These are phyloP conservation scores for Coniochaeta prunicola DNA, from an alignment of 2,329 filamentous ascomycete genomes.

Conservation along the genomic window DNA sequence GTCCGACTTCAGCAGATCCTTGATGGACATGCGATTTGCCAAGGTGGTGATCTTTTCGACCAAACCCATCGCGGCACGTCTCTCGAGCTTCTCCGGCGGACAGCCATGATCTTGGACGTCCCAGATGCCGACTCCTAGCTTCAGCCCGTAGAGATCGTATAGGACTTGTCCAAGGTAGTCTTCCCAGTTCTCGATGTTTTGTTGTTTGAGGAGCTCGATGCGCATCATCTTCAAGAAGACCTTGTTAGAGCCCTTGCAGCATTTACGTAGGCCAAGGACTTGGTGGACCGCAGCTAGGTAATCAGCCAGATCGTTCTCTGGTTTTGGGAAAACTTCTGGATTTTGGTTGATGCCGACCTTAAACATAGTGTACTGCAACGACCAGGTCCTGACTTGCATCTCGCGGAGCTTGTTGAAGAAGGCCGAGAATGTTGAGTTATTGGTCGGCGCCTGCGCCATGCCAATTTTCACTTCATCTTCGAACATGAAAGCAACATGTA, in stretches of 20 bases:
- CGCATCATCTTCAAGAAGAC: constrained; percentile 86
- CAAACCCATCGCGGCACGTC: constrained; percentile 70
- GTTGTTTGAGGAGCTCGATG: constrained; percentile 70
- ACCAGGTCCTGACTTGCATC: constrained; percentile 83
- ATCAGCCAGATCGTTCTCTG: constrained; percentile 67
- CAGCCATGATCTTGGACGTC: constrained; percentile 75
- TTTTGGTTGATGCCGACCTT: constrained; percentile 68
- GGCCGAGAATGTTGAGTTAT: constrained; percentile 46
- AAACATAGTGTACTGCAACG: constrained; percentile 73
- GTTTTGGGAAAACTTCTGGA: constrained; percentile 52
- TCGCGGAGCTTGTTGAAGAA: constrained; percentile 71
- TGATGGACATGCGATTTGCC: constrained; percentile 77
- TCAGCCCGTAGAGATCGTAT: constrained; percentile 75
- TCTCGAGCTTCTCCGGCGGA: constrained; percentile 68
- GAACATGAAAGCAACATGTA: constrained; percentile 73
- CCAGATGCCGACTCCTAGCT: constrained; percentile 60
- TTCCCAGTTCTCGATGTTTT: constrained; percentile 74
- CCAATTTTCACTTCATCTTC: constrained; percentile 83
- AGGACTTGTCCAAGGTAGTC: constrained; percentile 80
- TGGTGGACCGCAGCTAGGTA: constrained; percentile 78
- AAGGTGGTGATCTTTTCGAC: constrained; percentile 79
- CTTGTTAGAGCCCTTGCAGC: constrained; percentile 79
- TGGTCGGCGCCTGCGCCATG: constrained; percentile 53
- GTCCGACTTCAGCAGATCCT: constrained; percentile 86
- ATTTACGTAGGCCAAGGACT: constrained; percentile 73